Evolutionary conservation across 2,329 filamentous ascomycete genomes (phyloP).

Genomic region (Fonsecaea pugnacius): DNA sequence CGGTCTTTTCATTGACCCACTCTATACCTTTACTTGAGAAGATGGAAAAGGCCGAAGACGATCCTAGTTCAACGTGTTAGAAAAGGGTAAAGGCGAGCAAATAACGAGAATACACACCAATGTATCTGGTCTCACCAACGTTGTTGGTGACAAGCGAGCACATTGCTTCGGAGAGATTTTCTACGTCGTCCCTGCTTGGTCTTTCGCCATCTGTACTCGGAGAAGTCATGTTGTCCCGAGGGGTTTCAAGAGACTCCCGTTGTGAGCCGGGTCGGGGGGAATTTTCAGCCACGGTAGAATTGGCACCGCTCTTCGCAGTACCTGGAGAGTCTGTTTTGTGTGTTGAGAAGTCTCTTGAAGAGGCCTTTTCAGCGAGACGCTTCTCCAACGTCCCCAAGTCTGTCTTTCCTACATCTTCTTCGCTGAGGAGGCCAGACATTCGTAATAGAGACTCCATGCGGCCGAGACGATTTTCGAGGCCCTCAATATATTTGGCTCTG

Average conservation of each 20-base stretch:
- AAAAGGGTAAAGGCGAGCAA: slow-evolving; percentile 10
- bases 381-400: slow-evolving; percentile 89
- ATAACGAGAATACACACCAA: slow-evolving; percentile 64
- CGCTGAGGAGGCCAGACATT: slow-evolving; percentile 81
- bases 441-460: slow-evolving; percentile 92
- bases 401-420: slow-evolving; percentile 82
- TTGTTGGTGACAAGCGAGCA: slow-evolving; percentile 96
- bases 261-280: slow-evolving; percentile 25
- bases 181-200: slow-evolving; percentile 67
- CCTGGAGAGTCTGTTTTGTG: slow-evolving; percentile 32
- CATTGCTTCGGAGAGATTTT: slow-evolving; percentile 96
- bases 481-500: slow-evolving; percentile 97
- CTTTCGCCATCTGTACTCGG: slow-evolving; percentile 32
- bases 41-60: slow-evolving; percentile 96
- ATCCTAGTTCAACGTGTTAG: slow-evolving; percentile 62
- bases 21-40: slow-evolving; percentile 98
- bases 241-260: slow-evolving; percentile 37
- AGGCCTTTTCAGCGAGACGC: slow-evolving; percentile 61
- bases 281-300: slow-evolving; percentile 23
- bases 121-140: slow-evolving; percentile 91
- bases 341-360: slow-evolving; percentile 34
- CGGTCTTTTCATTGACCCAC: slow-evolving; percentile 98
- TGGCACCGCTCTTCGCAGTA: slow-evolving; percentile 22
- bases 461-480: slow-evolving; percentile 89
- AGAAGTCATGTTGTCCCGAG: slow-evolving; percentile 40